A percentile compares a stretch with the other conserved stretches of the same genome.
Evolutionary conservation across 2,329 filamentous ascomycete species (phyloP).

Genomic region (Colletotrichum navitas): DNA sequence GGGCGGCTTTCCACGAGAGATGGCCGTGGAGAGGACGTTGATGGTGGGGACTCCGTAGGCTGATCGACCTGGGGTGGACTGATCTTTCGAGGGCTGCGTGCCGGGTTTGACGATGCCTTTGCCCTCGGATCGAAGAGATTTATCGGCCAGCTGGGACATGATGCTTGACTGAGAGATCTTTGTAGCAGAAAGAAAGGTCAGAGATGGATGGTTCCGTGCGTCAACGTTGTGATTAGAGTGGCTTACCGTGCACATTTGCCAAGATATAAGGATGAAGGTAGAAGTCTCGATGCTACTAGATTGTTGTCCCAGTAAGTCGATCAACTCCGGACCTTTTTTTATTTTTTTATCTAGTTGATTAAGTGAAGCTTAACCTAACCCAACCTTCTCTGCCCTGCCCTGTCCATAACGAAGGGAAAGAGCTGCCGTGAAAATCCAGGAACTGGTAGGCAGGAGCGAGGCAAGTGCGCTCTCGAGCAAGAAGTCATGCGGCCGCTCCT

Average conservation of each 20-base stretch:
- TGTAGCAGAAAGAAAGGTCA: no score
- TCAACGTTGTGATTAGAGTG: no score
- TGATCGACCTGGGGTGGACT: neutral
- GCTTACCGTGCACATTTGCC: neutral
- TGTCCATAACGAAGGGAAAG: neutral
- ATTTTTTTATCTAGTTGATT: rapidly evolving
- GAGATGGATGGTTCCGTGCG: rapidly evolving
- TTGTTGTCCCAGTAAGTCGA: neutral
- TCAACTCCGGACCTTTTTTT: neutral
- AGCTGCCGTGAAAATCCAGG: rapidly evolving
- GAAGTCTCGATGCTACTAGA: neutral
- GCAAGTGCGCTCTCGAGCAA: rapidly evolving
- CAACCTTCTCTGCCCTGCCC: neutral
- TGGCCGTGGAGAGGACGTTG: neutral
- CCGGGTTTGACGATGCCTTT: neutral
- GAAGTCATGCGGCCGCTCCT: neutral
- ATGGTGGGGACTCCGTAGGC: neutral
- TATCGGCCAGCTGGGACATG: neutral
- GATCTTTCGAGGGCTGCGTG: neutral
- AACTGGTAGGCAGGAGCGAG: no score
- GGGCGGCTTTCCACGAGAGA: neutral
- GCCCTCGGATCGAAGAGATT: neutral
- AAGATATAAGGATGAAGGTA: neutral
- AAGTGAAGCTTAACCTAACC: neutral
- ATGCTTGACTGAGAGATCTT: neutral